These are phyloP conservation scores for Chrysoporthe austroafricana DNA, from an alignment of 2,329 filamentous ascomycete genomes.

Conservation along the genomic window DNA sequence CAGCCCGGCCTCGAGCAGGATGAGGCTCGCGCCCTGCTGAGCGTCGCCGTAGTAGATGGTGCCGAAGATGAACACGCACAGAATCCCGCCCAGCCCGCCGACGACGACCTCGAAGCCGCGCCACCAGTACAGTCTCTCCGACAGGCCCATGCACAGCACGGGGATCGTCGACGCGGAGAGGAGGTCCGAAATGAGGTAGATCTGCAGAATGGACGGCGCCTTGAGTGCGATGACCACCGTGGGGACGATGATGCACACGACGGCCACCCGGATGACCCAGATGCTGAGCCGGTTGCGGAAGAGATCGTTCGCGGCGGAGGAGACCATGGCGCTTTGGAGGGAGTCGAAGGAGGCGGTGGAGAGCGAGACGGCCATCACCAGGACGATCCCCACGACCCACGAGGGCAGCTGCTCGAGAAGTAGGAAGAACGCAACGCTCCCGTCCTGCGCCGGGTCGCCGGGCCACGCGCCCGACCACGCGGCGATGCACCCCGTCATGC, in stretches of 20 bases:
- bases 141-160: constrained; percentile 73
- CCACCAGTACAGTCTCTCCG: constrained; percentile 71
- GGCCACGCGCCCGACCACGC: constrained; percentile 77
- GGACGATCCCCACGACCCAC: constrained; percentile 82
- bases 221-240: constrained; percentile 75
- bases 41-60: constrained; percentile 76
- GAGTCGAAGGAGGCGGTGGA: constrained; percentile 80
- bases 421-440: constrained; percentile 75
- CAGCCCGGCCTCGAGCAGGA: constrained; percentile 73
- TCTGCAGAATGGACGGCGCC: constrained; percentile 75
- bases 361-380: constrained; percentile 79
- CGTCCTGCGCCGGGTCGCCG: constrained; percentile 60
- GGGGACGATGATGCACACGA: constrained; percentile 75
- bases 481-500: constrained; percentile 73
- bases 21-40: constrained; percentile 64
- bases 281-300: constrained; percentile 82
- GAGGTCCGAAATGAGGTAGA: constrained; percentile 81
- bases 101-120: constrained; percentile 80
- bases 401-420: constrained; percentile 71
- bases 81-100: constrained; percentile 75
- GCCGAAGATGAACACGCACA: constrained; percentile 82
- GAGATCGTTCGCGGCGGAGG: constrained; percentile 81
- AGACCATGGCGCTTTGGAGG: constrained; percentile 82
- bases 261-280: constrained; percentile 70
- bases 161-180: constrained; percentile 78